These are phyloP conservation scores for Cymbidium sinense DNA, from an alignment of 106 monocot species.

Conservation along the genomic window DNA sequence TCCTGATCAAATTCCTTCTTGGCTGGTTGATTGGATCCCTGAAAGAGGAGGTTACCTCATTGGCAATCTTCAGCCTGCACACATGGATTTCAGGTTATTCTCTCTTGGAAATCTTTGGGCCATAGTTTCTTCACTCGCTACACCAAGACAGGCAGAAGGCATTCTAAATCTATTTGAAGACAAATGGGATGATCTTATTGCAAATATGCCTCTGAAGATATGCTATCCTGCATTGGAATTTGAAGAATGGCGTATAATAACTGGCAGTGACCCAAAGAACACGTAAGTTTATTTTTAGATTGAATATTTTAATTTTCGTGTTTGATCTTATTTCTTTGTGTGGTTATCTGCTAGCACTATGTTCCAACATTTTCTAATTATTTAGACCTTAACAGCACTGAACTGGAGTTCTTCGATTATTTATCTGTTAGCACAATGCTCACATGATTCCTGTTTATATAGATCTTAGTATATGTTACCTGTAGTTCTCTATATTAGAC, in stretches of 20 bases:
- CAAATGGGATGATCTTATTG: slow-evolving; percentile 89
- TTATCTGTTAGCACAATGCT: background rate
- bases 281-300: slow-evolving; percentile 46
- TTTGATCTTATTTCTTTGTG: background rate
- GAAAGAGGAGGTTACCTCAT: slow-evolving; percentile 89
- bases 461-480: background rate
- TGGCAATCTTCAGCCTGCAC: slow-evolving; percentile 91
- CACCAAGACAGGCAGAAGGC: slow-evolving; percentile 70
- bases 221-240: slow-evolving; percentile 82
- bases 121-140: slow-evolving; percentile 73
- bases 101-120: slow-evolving; percentile 94
- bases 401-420: background rate
- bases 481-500: background rate
- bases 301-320: background rate
- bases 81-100: slow-evolving; percentile 99
- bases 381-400: background rate
- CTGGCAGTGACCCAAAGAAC: slow-evolving; percentile 94
- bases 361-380: background rate
- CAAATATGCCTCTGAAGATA: slow-evolving; percentile 88
- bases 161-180: slow-evolving; percentile 78
- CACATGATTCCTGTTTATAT: background rate
- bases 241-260: slow-evolving; percentile 92
- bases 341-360: background rate
- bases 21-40: slow-evolving; percentile 94
- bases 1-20: slow-evolving; percentile 90